Base-by-base conservation (phyloP, 2,329 filamentous ascomycete species). In the Aspergillus sp. region DNA sequence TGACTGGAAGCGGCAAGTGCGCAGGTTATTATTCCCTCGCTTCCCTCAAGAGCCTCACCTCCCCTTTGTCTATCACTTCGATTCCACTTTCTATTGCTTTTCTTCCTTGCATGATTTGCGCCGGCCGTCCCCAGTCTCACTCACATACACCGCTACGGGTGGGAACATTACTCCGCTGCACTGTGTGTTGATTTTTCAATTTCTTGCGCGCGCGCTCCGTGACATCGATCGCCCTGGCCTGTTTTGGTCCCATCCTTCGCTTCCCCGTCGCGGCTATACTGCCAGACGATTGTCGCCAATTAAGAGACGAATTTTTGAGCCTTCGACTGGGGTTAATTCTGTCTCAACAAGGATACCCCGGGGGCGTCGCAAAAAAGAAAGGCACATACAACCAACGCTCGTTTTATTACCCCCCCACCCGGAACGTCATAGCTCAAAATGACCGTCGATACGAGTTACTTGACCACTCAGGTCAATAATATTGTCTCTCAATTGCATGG, bases 401-500 rank as follows among this genome's bases (percentile, higher is more conserved):
- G 25, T 30, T 30, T 10, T 30, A 30, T 10, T 30, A 30, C 25
- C 4, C 9, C 25, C 25, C 25, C 5, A 4, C 10, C 25, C 25
- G 53, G 52, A 35, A 25, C 19, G 19, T 43, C 22, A 25, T 23
- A 41, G 43, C 25, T 45, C 51, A 50, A 44, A 33, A 72, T 71
- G 69, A 63, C 66, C 46, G 95, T 96, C 84, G 90, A 96, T 72
- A 89, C 90, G 50, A 88, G 87, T 68, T 94, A 94, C 70, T 78
- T 97, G 65, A 87, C 89, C 60, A 89, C 94, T 69, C 93, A 97
- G 81, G 88, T 98, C 73, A 93, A 89, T 58, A 89, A 82, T 62
- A 96, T 95, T 65, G 90, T 97, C 66, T 83, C 82, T 69, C 90
- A 96, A 72, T 80, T 98, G 52, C 91, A 97, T 71, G 87, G 86